These are phyloP conservation scores for Tetrastigma voinierianum DNA, from an alignment of 164 flowering plant genomes.

Conservation along the genomic window DNA sequence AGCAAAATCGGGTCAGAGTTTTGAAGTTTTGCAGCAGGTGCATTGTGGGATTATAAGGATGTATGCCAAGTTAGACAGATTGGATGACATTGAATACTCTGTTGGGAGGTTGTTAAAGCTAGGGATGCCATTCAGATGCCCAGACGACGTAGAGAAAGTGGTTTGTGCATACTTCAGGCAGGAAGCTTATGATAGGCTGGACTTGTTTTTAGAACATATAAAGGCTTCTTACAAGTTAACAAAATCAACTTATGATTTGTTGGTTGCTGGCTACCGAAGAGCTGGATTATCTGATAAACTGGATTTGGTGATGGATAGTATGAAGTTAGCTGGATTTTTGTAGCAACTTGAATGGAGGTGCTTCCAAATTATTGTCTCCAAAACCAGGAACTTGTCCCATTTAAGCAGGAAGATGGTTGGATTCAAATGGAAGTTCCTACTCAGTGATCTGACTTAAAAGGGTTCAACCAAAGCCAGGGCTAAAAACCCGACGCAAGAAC, in stretches of 20 bases:
- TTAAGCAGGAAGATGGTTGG: background rate
- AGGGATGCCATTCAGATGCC: constrained; percentile 32
- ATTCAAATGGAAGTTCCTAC: background rate
- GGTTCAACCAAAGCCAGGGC: background rate
- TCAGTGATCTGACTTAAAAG: background rate
- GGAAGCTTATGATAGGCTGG: constrained; percentile 51
- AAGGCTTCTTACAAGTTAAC: constrained; percentile 30
- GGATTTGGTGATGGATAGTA: constrained; percentile 31
- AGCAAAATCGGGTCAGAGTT: constrained; percentile 11
- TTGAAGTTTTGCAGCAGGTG: constrained; percentile 23
- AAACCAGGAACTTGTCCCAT: background rate
- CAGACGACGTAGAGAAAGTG: constrained; percentile 45
- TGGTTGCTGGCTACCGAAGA: constrained; percentile 48
- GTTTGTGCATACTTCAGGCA: constrained; percentile 46
- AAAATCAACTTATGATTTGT: constrained; percentile 41
- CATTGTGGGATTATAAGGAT: constrained; percentile 39
- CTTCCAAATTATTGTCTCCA: background rate
- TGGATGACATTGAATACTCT: constrained; percentile 50
- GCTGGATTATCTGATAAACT: constrained; percentile 39
- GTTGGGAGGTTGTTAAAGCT: constrained; percentile 53
- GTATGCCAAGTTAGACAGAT: constrained; percentile 39
- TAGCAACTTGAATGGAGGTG: background rate
- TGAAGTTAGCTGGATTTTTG: constrained; percentile 24
- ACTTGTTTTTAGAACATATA: constrained; percentile 43
- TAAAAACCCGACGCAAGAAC: background rate